phyloP scores from a whole-genome alignment of 2,329 filamentous ascomycete genomes.

The Cercospora beticola region DNA sequence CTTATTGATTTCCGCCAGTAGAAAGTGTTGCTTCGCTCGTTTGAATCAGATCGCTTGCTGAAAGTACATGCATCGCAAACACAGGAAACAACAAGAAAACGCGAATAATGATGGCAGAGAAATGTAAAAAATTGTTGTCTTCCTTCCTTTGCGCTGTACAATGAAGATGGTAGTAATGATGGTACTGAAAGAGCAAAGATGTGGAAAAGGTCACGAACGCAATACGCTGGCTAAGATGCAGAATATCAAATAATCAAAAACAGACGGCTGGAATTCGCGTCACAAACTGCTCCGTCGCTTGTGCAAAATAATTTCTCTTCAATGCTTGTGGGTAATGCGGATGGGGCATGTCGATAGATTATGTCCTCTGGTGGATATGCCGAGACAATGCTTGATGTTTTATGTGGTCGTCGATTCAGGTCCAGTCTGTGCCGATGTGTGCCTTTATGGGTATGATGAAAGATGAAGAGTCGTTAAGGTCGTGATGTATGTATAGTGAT shows the following conservation, averaged over 20 bases:
- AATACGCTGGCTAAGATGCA: background rate
- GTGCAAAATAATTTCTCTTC: constrained; percentile 13
- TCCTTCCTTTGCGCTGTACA: background rate
- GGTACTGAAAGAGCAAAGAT: background rate
- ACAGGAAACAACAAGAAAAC: background rate
- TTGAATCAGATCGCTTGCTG: background rate
- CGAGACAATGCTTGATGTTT: background rate
- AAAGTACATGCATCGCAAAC: background rate
- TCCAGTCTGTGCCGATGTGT: background rate
- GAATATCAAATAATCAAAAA: background rate
- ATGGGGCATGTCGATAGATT: background rate
- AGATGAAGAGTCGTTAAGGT: background rate
- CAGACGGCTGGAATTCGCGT: background rate
- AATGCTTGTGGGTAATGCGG: background rate
- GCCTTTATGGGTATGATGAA: constrained; percentile 2
- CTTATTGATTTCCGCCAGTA: background rate
- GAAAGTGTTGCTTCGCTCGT: background rate
- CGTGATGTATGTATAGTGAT: constrained; percentile 4
- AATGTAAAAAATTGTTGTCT: background rate
- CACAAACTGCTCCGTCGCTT: constrained; percentile 19
- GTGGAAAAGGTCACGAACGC: background rate
- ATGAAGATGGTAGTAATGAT: constrained; percentile 9
- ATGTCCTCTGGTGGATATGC: constrained; percentile 1
- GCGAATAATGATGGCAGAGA: background rate
- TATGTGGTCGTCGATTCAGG: background rate